Evolutionary conservation across 495 filamentous ascomycete species (phyloP), one percentile per base, ranked within the genome.

Genomic region (Aspergillus mulundensis): DNA sequence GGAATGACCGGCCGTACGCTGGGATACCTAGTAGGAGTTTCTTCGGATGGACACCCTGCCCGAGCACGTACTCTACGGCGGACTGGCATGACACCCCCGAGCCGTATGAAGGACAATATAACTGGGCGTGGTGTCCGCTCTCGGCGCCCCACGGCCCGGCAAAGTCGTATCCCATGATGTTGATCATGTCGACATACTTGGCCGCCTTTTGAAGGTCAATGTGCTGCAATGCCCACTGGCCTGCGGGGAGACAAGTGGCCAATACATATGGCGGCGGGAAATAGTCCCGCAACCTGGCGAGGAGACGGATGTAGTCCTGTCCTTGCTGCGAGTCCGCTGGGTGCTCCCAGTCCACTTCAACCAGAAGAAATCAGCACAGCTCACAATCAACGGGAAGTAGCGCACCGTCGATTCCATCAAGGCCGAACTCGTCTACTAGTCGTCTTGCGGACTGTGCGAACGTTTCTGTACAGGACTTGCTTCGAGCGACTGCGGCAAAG

Each of bases 121-220:
- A 81, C 64, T 93, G 89, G 16, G 90, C 83, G 36, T 95, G 90
- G 68, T 95, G 88, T 15, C 88, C 90, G 34, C 82, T 81, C 50
- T 79, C 73, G 40, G 76, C 66, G 2, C 81, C 78, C 91, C 90
- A 94, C 0, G 87, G 80, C 1, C 90, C 90, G n/a, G 81, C 81
- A 68, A 95, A 95, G 68, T 96, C 91, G 65, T 95, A 96, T 6
- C 88, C 81, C 81, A 87, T 92, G 20, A 96, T 70, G 63, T 95
- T 95, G 64, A 96, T 74, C 52, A 85, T 80, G 70, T 95, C 89
- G 39, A 95, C 77, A 50, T 88, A 84, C 41, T 80, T 68, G 19
- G 84, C 76, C 1, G 86, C 84, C 28, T 77, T 72, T 40, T 72
- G 70, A 15, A 95, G 77, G 64, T 92, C 82, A 62, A 96, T 94